Percentiles rank a stretch among this genome's conserved stretches.
phyloP scores from a whole-genome alignment of 768 basidiomycete species.

The Leccinellum albellum region DNA sequence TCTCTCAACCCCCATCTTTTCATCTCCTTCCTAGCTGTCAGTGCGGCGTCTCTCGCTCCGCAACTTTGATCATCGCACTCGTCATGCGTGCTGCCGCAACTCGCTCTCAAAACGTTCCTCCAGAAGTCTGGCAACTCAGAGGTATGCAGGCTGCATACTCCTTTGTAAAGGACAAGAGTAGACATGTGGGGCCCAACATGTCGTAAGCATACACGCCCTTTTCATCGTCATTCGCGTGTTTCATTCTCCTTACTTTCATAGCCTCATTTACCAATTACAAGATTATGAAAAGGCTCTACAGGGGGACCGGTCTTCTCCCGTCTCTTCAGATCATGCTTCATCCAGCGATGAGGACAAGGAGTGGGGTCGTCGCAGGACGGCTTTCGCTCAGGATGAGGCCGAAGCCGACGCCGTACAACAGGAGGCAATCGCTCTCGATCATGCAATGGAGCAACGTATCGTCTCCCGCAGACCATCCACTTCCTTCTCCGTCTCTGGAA shows the following conservation, averaged over 20 bases:
- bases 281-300: conserved; percentile 82
- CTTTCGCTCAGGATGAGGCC: conserved; percentile 41
- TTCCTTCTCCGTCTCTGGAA: conserved; percentile 60
- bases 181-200: conserved; percentile 90
- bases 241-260: conserved; percentile 32
- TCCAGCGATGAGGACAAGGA: conserved; percentile 71
- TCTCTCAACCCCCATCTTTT: conserved; percentile 10
- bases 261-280: conserved; percentile 89
- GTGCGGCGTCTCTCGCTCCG: conserved; percentile 89
- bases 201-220: conserved; percentile 57
- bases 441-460: conserved; percentile 82
- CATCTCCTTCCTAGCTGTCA: conserved; percentile 63
- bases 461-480: conserved; percentile 68
- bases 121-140: conserved; percentile 72
- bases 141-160: conserved; percentile 90
- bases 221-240: conserved; percentile 23
- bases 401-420: conserved; percentile 60
- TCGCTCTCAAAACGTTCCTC: conserved; percentile 59
- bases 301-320: conserved; percentile 46
- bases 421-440: conserved; percentile 81
- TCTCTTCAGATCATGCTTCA: conserved; percentile 52
- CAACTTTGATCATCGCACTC: conserved; percentile 84
- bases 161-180: conserved; percentile 86
- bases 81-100: conserved; percentile 90
- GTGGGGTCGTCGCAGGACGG: conserved; percentile 67